Evolutionary conservation across 2,329 filamentous ascomycete genomes (phyloP).

Genomic region (Aspergillus arachidicola): DNA sequence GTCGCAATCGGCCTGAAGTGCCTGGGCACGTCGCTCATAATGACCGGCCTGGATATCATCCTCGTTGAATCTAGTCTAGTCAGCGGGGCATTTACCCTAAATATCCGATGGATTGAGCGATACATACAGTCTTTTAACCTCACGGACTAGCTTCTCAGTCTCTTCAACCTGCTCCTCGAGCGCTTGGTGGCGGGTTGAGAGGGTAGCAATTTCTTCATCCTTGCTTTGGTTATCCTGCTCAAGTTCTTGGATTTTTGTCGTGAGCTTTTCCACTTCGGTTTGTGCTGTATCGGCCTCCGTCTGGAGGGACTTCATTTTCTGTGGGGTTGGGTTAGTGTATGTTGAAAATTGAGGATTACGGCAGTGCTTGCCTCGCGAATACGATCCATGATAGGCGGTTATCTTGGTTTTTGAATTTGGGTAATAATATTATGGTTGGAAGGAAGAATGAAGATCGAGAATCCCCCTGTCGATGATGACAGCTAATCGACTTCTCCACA

Average conservation of each 20-base stretch:
- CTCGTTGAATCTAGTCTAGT: neutral
- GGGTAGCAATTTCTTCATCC: neutral
- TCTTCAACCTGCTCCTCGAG: neutral
- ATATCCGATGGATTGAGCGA: no score
- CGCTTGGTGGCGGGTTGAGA: neutral
- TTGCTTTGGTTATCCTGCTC: neutral
- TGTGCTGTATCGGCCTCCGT: neutral
- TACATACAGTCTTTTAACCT: neutral
- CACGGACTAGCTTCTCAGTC: neutral
- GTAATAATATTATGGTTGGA: neutral
- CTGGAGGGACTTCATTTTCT: neutral
- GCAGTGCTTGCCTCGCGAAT: neutral
- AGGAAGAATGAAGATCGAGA: no score
- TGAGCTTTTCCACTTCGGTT: neutral
- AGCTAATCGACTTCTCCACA: no score
- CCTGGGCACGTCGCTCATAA: neutral
- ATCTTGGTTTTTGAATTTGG: neutral
- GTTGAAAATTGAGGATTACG: neutral
- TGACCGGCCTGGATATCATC: neutral
- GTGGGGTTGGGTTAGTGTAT: neutral
- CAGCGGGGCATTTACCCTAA: neutral
- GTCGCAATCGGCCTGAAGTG: neutral
- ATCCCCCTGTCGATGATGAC: no score
- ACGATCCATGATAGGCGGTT: neutral
- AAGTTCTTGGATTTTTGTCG: neutral